Percentiles rank a stretch among this genome's conserved stretches.
phyloP scores from a whole-genome alignment of 2,329 filamentous ascomycete genomes.

The Microdochium trichocladiopsis region DNA sequence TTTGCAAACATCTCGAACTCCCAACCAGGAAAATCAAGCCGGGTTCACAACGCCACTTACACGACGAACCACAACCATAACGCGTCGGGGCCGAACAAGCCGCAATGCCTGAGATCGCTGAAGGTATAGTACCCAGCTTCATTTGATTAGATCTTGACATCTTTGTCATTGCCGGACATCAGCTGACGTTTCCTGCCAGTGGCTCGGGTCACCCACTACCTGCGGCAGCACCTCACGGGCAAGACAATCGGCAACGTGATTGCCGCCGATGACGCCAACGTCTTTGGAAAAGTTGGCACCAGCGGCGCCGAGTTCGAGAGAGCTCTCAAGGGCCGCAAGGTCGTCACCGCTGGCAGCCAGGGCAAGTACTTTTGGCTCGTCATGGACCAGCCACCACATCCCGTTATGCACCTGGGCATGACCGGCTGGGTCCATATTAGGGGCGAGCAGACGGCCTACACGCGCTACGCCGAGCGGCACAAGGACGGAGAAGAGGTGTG shows the following conservation, averaged over 20 bases:
- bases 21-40: too few relatives aligned
- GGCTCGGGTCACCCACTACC: constrained; percentile 77
- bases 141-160: constrained; percentile 4
- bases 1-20: too few relatives aligned
- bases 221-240: constrained; percentile 76
- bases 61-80: neutral
- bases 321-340: constrained; percentile 68
- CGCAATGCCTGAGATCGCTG: constrained; percentile 22
- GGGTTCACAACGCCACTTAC: neutral
- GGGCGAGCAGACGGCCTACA: constrained; percentile 70
- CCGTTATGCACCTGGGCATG: constrained; percentile 83
- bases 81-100: neutral
- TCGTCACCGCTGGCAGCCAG: constrained; percentile 67
- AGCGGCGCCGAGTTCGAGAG: constrained; percentile 67
- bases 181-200: constrained; percentile 39
- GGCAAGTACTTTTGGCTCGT: constrained; percentile 92
- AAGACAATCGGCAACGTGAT: constrained; percentile 66
- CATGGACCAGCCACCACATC: constrained; percentile 75
- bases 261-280: constrained; percentile 71
- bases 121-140: too few relatives aligned
- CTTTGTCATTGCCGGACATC: constrained; percentile 1
- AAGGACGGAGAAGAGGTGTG: constrained; percentile 58
- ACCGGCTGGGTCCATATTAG: constrained; percentile 85
- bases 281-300: constrained; percentile 89
- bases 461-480: constrained; percentile 72